These are phyloP conservation scores for Rhodotorula sp. DNA, from an alignment of 1,284 basidiomycete species.

Conservation along the genomic window DNA sequence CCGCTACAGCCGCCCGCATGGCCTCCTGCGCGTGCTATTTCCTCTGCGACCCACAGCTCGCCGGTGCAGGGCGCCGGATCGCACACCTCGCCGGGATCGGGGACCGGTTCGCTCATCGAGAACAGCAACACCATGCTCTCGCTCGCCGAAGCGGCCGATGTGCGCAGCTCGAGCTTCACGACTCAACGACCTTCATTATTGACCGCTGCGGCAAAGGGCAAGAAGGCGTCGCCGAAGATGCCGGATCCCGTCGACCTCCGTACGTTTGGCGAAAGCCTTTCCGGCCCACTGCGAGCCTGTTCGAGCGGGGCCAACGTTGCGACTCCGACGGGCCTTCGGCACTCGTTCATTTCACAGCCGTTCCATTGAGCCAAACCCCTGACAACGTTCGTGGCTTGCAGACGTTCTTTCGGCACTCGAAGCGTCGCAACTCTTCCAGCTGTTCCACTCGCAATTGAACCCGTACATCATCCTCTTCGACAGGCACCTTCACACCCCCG, in stretches of 20 bases:
- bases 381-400: not conserved
- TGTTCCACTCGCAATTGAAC: slow-evolving; percentile 72
- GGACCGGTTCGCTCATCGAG: not conserved
- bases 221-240: slow-evolving; percentile 3
- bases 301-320: too few species aligned
- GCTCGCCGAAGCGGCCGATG: slow-evolving; percentile 6
- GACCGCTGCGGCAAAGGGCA: not conserved
- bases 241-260: slow-evolving; percentile 24
- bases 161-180: not conserved
- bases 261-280: not conserved
- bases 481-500: slow-evolving; percentile 54
- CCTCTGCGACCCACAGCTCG: not conserved
- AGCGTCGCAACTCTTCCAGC: slow-evolving; percentile 14
- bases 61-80: not conserved
- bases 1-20: not conserved
- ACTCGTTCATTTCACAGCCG: not conserved
- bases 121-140: not conserved
- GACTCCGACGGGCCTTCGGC: too few species aligned
- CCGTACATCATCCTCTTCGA: slow-evolving; percentile 83
- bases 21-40: not conserved
- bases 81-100: slow-evolving; percentile 1
- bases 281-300: too few species aligned
- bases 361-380: not conserved
- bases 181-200: not conserved
- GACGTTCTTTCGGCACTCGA: slow-evolving; percentile 23